Evolutionary conservation across 73 alveolate genomes (phyloP), one percentile per base, ranked within the genome.

Genomic region (Paramecium primaurelia): DNA sequence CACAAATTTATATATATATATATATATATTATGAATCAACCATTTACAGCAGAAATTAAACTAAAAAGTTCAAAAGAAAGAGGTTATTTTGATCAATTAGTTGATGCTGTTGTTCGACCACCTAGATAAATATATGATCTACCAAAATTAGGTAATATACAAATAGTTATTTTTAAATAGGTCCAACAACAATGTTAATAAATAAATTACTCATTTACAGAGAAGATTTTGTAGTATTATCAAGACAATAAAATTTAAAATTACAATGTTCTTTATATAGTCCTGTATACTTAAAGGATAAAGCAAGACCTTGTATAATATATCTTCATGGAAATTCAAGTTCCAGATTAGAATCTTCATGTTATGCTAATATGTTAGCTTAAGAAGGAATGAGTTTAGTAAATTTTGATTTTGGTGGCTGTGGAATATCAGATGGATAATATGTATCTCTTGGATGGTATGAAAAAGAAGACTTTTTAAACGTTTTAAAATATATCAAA

Each of bases 301-400:
- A 94, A 30, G 92, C 94, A 38, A 93, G 92, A 20, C 99, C 99
- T 0, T 97, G 99, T 77, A 98, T 97, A 64, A 94, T 98, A 42
- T 98, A 98, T 91, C 96, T 98, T 30, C 99, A 98, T 86, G 99
- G 99, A 1, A 98, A 98, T 92, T 93, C 96, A 11, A 95, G 99
- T 20, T 94, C 98, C 26, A 95, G 99, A 58, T 95, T 97, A 71
- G 99, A 97, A 92, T 99, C 99, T 6, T 86, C 95, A 16, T 96
- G 96, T 11, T 96, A 96, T 71, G 97, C 93, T 14, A 93, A 93
- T 86, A 88, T 93, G 92, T 86, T 96, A 38, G 93, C 95, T 12
- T 95, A 96, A 59, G 92, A 93, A 87, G 97, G 97, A 47, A 93
- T 95, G 83, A 92, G 97, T 9, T 93, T 96, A 44, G 92, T 95